A percentile compares a stretch with the other conserved stretches of the same genome.
Evolutionary conservation across 192 early-diverging fungal genomes (phyloP).

Genomic region (Coemansia interrupta): DNA sequence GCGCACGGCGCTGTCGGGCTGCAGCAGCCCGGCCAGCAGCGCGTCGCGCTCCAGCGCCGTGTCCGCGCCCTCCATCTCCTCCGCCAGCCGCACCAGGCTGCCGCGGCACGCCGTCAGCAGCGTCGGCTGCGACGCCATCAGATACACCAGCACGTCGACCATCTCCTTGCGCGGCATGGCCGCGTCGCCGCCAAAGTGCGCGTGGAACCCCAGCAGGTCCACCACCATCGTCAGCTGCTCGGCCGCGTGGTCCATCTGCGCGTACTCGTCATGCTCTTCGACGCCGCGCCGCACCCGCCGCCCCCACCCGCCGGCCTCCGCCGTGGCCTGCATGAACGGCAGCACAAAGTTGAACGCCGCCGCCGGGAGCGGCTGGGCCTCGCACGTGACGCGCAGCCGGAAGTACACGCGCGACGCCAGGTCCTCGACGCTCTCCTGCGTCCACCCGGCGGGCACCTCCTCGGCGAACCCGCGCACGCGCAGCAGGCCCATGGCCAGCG

Average conservation of each 20-base stretch:
- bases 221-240: conserved; percentile 69
- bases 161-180: conserved; percentile 63
- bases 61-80: conserved; percentile 49
- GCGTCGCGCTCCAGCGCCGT: conserved; percentile 35
- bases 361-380: conserved; percentile 55
- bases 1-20: conserved; percentile 40
- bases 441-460: conserved; percentile 28
- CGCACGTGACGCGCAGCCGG: conserved; percentile 62
- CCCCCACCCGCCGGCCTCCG: conserved; percentile 61
- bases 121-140: conserved; percentile 60
- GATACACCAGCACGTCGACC: conserved; percentile 57
- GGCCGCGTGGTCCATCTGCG: conserved; percentile 37
- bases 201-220: conserved; percentile 65
- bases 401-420: conserved; percentile 62
- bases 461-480: conserved; percentile 25
- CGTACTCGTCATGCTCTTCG: conserved; percentile 51
- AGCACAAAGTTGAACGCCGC: conserved; percentile 66
- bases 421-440: conserved; percentile 30
- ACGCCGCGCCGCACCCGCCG: conserved; percentile 21
- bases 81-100: conserved; percentile 57
- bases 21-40: conserved; percentile 28
- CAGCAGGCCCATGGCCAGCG: conserved; percentile 39
- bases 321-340: conserved; percentile 64
- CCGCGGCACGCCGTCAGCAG: conserved; percentile 39
- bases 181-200: conserved; percentile 30